phyloP scores from a whole-genome alignment of 2,329 filamentous ascomycete genomes.

The Microcyclosporella mali region DNA sequence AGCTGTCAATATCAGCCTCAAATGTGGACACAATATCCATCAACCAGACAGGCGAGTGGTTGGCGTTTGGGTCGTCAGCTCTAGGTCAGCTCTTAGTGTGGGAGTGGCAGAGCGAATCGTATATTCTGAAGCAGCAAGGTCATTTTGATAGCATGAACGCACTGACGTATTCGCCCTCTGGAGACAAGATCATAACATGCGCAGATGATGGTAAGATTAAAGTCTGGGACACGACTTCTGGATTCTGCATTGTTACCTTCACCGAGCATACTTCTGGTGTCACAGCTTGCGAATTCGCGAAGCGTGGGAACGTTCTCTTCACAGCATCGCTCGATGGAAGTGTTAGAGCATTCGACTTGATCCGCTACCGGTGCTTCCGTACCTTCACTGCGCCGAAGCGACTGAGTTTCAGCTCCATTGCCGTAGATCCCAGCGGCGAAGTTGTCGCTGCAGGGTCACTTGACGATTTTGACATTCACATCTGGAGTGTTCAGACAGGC shows the following conservation, averaged over 20 bases:
- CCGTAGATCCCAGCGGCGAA: conserved; percentile 95
- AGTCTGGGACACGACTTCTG: conserved; percentile 93
- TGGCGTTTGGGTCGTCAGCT: conserved; percentile 93
- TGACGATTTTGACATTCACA: conserved; percentile 94
- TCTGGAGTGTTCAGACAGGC: conserved; percentile 97
- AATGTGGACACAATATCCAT: conserved; percentile 93
- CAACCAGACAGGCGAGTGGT: conserved; percentile 91
- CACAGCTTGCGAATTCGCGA: conserved; percentile 89
- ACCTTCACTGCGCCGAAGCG: conserved; percentile 93
- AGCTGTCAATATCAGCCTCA: conserved; percentile 87
- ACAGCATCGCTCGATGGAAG: conserved; percentile 93
- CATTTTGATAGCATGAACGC: conserved; percentile 96
- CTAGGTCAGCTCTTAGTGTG: conserved; percentile 94
- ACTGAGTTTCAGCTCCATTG: conserved; percentile 86
- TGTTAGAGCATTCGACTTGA: conserved; percentile 89
- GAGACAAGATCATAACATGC: conserved; percentile 84
- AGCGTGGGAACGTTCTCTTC: conserved; percentile 91
- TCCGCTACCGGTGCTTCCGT: conserved; percentile 92
- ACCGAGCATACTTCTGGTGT: conserved; percentile 94
- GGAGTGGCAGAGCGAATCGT: conserved; percentile 99
- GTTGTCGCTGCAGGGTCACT: conserved; percentile 91
- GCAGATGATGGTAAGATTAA: conserved; percentile 98
- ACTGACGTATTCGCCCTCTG: conserved; percentile 86
- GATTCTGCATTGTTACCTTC: conserved; percentile 97
- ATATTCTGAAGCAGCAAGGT: conserved; percentile 95